These are phyloP conservation scores for Mycena crocata DNA, from an alignment of 768 basidiomycete species.

Conservation along the genomic window DNA sequence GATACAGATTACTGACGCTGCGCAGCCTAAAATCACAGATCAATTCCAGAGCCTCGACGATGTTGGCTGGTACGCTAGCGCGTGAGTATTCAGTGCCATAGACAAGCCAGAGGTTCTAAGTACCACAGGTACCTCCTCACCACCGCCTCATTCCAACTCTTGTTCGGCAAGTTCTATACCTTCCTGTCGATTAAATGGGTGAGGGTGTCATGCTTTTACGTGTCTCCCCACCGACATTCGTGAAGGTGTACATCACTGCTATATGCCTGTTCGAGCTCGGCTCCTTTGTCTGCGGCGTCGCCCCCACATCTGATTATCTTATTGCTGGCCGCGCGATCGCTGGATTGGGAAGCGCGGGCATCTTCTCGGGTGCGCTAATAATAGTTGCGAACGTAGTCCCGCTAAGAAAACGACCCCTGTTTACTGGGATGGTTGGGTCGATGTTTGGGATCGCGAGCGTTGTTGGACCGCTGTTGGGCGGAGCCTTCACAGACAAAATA, in stretches of 20 bases:
- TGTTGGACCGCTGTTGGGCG: constrained; percentile 41
- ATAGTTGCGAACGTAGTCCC: constrained; percentile 42
- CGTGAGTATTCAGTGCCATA: constrained; percentile 38
- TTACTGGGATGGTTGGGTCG: constrained; percentile 53
- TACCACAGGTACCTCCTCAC: constrained; percentile 17
- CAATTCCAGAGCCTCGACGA: constrained; percentile 43
- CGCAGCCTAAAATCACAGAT: constrained; percentile 40
- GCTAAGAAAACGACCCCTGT: constrained; percentile 41
- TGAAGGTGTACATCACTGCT: constrained; percentile 33
- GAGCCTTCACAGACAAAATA: constrained; percentile 42
- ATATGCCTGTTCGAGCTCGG: constrained; percentile 57
- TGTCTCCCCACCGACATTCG: not conserved
- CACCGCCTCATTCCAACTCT: constrained; percentile 26
- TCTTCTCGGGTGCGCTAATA: constrained; percentile 36
- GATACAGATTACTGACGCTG: not conserved
- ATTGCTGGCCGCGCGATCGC: constrained; percentile 59
- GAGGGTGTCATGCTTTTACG: not conserved
- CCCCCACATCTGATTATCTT: constrained; percentile 41
- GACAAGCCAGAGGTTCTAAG: no score
- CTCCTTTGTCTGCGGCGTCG: constrained; percentile 53
- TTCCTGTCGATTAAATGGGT: constrained; percentile 35
- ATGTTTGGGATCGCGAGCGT: constrained; percentile 37
- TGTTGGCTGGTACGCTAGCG: constrained; percentile 34
- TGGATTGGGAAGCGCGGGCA: constrained; percentile 57
- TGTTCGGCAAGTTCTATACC: constrained; percentile 37